Conservation (phyloP, 1,284 basidiomycete genomes). For the Cutaneotrichosporon cyanovorans region DNA sequence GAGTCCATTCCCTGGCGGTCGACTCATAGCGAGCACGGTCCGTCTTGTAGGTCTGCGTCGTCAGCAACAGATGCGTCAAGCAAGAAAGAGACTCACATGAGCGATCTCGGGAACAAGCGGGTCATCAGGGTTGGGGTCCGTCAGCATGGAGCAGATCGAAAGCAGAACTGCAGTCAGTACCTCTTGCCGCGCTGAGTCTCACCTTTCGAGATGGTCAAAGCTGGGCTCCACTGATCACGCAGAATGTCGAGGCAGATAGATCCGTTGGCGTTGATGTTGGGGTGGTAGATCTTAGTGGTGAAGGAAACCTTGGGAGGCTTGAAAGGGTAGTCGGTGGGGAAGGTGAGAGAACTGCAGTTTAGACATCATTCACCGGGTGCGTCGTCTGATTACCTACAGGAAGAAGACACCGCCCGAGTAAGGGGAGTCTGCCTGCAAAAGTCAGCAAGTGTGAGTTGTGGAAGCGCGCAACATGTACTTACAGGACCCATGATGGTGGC, state of each 20-base stretch:
- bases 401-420: conserved; percentile 96
- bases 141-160: conserved; percentile 94
- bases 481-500: conserved; percentile 97
- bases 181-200: conserved; percentile 19
- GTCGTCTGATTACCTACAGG: conserved; percentile 51
- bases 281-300: conserved; percentile 71
- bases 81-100: conserved; percentile 37
- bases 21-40: conserved; percentile 88
- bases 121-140: conserved; percentile 94
- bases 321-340: conserved; percentile 80
- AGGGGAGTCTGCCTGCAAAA: conserved; percentile 78
- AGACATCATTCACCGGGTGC: conserved; percentile 6
- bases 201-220: conserved; percentile 98
- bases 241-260: conserved; percentile 98
- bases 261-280: conserved; percentile 62
- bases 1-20: conserved; percentile 93
- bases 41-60: conserved; percentile 78
- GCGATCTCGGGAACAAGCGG: conserved; percentile 58
- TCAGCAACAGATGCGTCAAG: background rate
- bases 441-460: background rate
- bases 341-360: conserved; percentile 42
- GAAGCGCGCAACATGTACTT: conserved; percentile 37
- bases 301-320: conserved; percentile 99
- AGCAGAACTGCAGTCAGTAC: conserved; percentile 58
- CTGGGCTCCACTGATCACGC: conserved; percentile 96